Conservation (phyloP, 2,329 filamentous ascomycete genomes). For the Penicillium sp. region DNA sequence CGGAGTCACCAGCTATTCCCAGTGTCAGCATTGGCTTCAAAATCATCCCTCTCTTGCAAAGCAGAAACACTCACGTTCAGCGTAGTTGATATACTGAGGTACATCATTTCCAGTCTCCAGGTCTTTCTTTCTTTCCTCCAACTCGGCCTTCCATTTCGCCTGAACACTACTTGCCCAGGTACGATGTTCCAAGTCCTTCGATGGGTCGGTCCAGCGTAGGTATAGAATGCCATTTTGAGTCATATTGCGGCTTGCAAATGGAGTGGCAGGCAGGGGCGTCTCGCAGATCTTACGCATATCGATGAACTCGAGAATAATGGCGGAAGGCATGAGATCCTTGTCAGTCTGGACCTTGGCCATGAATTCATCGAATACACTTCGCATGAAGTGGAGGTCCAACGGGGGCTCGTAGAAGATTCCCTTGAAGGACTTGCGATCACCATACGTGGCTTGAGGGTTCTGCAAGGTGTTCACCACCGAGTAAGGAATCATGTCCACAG, state of each 20-base stretch:
- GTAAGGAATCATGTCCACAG: slow-evolving; percentile 51
- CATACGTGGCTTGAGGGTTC: slow-evolving; percentile 48
- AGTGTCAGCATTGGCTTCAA: slow-evolving; percentile 15
- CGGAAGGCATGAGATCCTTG: slow-evolving; percentile 37
- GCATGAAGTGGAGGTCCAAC: slow-evolving; percentile 42
- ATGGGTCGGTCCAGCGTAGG: slow-evolving; percentile 50
- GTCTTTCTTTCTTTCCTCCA: slow-evolving; percentile 25
- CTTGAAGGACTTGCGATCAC: slow-evolving; percentile 51
- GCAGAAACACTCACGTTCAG: slow-evolving; percentile 37
- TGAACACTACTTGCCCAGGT: slow-evolving; percentile 48
- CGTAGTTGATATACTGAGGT: slow-evolving; percentile 47
- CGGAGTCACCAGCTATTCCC: slow-evolving; percentile 39
- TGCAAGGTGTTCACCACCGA: slow-evolving; percentile 47
- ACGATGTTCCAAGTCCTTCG: slow-evolving; percentile 46
- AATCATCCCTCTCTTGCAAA: neutral
- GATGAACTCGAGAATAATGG: slow-evolving; percentile 52
- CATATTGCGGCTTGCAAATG: slow-evolving; percentile 54
- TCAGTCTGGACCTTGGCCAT: slow-evolving; percentile 37
- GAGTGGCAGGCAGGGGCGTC: slow-evolving; percentile 47
- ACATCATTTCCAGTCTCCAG: slow-evolving; percentile 24
- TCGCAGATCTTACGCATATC: slow-evolving; percentile 49
- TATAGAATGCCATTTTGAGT: slow-evolving; percentile 53
- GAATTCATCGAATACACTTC: slow-evolving; percentile 41
- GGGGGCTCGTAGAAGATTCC: slow-evolving; percentile 55
- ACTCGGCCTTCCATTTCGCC: slow-evolving; percentile 34